Base-by-base conservation (phyloP, 2,329 filamentous ascomycete species). In the Madurella fahalii region DNA sequence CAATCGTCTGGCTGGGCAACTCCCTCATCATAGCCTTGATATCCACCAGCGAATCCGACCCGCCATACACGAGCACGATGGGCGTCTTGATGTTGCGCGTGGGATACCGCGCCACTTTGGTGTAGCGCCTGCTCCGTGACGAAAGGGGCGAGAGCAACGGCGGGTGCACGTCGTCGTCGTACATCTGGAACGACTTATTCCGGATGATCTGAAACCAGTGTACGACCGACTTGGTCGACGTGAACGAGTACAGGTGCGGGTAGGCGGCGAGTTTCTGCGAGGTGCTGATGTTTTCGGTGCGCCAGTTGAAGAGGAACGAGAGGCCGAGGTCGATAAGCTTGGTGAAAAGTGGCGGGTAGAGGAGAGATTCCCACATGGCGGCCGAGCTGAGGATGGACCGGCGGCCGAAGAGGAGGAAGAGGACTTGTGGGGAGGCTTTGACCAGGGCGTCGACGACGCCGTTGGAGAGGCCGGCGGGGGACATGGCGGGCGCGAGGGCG, bases 131-230 rank as follows among this genome's bases (percentile, higher is more conserved):
- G 51, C 81, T 81, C 4, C 81, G 82, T 11, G 34, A 37, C 4
- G 34, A 37, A 11, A 37, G 34, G 11, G 34, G 34, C 39, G 92
- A 76, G 51, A 84, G 83, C 56, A 95, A 76, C 0, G 87, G 87
- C 30, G 86, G 86, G 54, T 91, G 88, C 1, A 94, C 82, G 64
- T 97, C 93, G 68, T 99, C 94, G 68, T 99, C 94, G 70, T 92
- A 97, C 89, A 99, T 96, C 71, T 99, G 94, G 71, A 99, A 97
- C 25, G 85, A 91, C 65, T 90, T 89, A 65, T 93, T 96, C 61
- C 94, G 87, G 65, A 99, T 99, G 68, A 99, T 96, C 69, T 99
- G 94, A 70, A 99, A 99, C 94, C 94, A 99, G 69, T 99, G 94
- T 0, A 99, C 94, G 9, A 99, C 91, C 17, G 87, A 92, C 73